Base-by-base conservation (phyloP, 2,329 filamentous ascomycete genomes). In the Colletotrichum agaves region DNA sequence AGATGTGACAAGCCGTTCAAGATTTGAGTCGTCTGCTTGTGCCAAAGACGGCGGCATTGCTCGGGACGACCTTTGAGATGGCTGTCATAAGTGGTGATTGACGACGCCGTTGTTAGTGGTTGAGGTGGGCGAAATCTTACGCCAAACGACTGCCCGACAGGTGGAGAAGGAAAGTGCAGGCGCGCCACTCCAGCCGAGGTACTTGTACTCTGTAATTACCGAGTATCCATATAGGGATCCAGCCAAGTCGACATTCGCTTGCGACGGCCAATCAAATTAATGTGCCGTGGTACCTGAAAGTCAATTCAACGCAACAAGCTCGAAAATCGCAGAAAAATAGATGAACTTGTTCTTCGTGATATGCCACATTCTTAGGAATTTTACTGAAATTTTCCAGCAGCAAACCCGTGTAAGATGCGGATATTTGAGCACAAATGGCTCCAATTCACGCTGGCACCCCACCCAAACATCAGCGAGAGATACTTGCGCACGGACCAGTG, bases 61-160 rank as follows among this genome's bases (percentile, higher is more conserved):
- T 6, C 21, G 17, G 1, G 0, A 2, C 3, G n/a, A 19, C 17
- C 17, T 13, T 7, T 3, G 3, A 3, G 5, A 3, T 3, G 3
- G 17, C 17, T 13, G 8, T 19, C 17, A 13, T 10, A 7, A 8
- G 5, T 46, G 43, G 43, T 46, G n/a, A 7, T 11, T 3, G 11
- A 11, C 21, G n/a, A n/a, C 21, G 17, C n/a, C n/a, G 3, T 44
- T 44, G 7, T n/a, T 44, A 11, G 41, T 44, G 15, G 41, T 8
- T n/a, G 2, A 46, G 43, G 11, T 21, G 12, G 43, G 43, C 10
- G 10, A 46, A 4, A 10, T n/a, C 21, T 3, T 46, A n/a, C 43
- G 17, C 19, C 17, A 46, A n/a, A n/a, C n/a, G n/a, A n/a, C n/a
- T n/a, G 10, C n/a, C 10, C 43, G n/a, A 46, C 43, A 46, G n/a